Conservation (phyloP, 169 alveolate species). For the Hepatocystis sp. region DNA sequence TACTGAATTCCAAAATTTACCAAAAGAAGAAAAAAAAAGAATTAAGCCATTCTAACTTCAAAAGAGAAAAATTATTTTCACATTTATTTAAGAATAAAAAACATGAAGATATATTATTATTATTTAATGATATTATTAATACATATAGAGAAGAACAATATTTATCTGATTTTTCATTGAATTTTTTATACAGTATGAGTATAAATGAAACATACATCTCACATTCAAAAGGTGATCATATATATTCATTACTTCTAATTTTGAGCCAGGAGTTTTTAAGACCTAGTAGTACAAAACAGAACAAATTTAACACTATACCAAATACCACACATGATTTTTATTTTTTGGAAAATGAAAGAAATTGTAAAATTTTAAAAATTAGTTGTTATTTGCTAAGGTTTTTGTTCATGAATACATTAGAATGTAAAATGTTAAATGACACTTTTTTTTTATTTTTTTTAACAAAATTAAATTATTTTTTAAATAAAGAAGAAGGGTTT, state of each 20-base stretch:
- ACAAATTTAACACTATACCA: no score
- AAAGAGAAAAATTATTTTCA: conserved; percentile 18
- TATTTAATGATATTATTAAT: conserved; percentile 50
- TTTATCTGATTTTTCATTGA: conserved; percentile 56
- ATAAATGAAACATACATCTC: conserved; percentile 2
- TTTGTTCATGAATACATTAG: conserved; percentile 3
- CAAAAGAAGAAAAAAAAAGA: conserved; percentile 13
- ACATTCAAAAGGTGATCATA: conserved; percentile 7
- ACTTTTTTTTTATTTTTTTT: conserved; percentile 33
- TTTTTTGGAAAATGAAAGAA: conserved; percentile 41
- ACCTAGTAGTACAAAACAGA: neutral
- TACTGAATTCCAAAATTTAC: neutral
- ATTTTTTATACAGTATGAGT: conserved; percentile 11
- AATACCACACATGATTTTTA: no score
- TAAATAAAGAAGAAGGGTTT: conserved; percentile 20
- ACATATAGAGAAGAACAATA: conserved; percentile 27
- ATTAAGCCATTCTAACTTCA: conserved; percentile 6
- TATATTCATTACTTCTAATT: conserved; percentile 12
- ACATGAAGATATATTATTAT: neutral
- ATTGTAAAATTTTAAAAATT: conserved; percentile 24
- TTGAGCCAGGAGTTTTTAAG: conserved; percentile 45
- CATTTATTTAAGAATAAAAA: conserved; percentile 34
- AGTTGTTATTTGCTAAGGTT: conserved; percentile 48
- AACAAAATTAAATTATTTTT: conserved; percentile 43
- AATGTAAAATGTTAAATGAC: conserved; percentile 32